phyloP scores from a whole-genome alignment of 345 rosid genomes.

The Toxicodendron radicans region DNA sequence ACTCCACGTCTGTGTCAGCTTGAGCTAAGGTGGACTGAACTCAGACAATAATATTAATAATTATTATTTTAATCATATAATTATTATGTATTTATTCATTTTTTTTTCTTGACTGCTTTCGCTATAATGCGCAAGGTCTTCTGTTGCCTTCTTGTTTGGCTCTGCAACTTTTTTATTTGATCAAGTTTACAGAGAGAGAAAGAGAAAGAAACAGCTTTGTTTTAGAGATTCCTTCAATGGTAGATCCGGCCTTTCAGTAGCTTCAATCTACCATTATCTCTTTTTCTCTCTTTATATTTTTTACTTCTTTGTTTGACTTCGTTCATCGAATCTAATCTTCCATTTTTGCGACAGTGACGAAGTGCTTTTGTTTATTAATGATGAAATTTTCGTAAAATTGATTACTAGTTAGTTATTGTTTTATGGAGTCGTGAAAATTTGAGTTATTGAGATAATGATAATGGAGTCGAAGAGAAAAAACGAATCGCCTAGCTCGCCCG shows the following conservation, averaged over 20 bases:
- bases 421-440: not conserved
- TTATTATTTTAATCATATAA: not conserved
- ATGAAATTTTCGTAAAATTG: not conserved
- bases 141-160: conserved; percentile 24
- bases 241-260: conserved; percentile 9
- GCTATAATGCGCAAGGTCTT: conserved; percentile 29
- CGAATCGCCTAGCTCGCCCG: conserved; percentile 26
- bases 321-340: not conserved
- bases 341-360: not conserved
- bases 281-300: not conserved
- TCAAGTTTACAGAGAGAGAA: not conserved
- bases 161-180: not conserved
- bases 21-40: conserved; percentile 29
- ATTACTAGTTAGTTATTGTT: not conserved
- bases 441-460: conserved; percentile 21
- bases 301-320: not conserved
- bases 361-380: not conserved
- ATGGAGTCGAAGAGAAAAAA: conserved; percentile 31
- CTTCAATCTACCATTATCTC: not conserved
- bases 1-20: conserved; percentile 25
- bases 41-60: conserved; percentile 1
- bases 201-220: not conserved
- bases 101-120: conserved; percentile 16
- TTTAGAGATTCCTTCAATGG: conserved; percentile 4
- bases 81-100: conserved; percentile 2